Conservation (phyloP, 1,284 basidiomycete species). For the Salmacisia buchloeana region DNA sequence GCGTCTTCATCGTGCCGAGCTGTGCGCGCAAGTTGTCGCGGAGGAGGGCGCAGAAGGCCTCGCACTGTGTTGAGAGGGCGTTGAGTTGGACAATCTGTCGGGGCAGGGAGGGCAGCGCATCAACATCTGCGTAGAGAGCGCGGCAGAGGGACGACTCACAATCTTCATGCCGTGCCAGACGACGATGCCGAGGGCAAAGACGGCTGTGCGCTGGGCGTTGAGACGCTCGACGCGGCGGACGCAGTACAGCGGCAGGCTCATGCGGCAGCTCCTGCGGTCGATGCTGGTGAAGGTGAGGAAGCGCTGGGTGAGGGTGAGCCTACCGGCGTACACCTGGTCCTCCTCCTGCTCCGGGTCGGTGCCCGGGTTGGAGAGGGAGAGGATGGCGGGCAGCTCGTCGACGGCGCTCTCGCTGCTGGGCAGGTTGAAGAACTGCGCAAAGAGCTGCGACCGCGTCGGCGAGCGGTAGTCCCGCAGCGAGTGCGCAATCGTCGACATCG, state of each 20-base stretch:
- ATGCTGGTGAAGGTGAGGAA: slow-evolving; percentile 87
- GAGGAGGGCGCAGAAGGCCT: slow-evolving; percentile 83
- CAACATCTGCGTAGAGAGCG: background rate
- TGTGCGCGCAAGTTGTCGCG: slow-evolving; percentile 85
- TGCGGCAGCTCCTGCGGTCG: slow-evolving; percentile 74
- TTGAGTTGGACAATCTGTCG: slow-evolving; percentile 86
- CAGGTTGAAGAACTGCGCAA: slow-evolving; percentile 40
- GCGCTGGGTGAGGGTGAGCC: slow-evolving; percentile 79
- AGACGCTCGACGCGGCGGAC: slow-evolving; percentile 85
- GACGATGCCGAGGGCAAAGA: slow-evolving; percentile 88
- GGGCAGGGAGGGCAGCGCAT: background rate
- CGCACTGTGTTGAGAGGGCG: slow-evolving; percentile 87
- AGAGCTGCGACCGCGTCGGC: slow-evolving; percentile 40
- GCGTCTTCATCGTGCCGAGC: slow-evolving; percentile 68
- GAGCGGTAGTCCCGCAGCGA: slow-evolving; percentile 48
- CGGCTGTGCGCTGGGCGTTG: slow-evolving; percentile 63
- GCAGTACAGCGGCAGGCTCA: slow-evolving; percentile 85
- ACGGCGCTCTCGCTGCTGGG: slow-evolving; percentile 34
- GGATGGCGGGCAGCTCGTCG: slow-evolving; percentile 42
- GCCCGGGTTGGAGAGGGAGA: slow-evolving; percentile 38
- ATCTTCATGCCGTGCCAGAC: slow-evolving; percentile 95
- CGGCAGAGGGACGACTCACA: slow-evolving; percentile 15
- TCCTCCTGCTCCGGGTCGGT: slow-evolving; percentile 27
- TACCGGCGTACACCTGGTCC: slow-evolving; percentile 58
- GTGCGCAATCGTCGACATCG: slow-evolving; percentile 49